Base-by-base conservation (phyloP, 192 early-diverging fungal species). In the Coemansia sp. region DNA sequence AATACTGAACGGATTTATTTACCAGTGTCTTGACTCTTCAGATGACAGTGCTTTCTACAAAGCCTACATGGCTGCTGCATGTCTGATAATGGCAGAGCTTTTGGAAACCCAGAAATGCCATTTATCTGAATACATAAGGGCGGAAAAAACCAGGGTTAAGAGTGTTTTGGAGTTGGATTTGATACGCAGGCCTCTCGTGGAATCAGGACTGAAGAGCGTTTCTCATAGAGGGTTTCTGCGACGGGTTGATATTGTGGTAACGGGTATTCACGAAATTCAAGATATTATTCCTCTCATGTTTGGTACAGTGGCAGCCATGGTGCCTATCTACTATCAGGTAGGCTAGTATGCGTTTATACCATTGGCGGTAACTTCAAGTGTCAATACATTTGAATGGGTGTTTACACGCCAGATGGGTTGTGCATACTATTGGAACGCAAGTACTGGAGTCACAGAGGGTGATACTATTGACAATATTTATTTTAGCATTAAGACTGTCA, bases 11-110 rank as follows among this genome's bases (percentile, higher is more conserved):
- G 38, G 60, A 2, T 60, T 60, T 5, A 43, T 79, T 28, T 45
- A 70, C 16, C 68, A 70, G 47, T 64, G 64, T n/a, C 45, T 79
- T 12, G 76, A 79, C 45, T 43, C 47, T 1, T 59, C 67, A 0
- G 52, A 20, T 6, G 36, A 45, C 14, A 55, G 62, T 31, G 13
- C 10, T 1, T 73, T 64, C 61, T 67, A 73, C 45, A 48, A 23
- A 21, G 18, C 47, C 12, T 48, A 48, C 11, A 25, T 48, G 9
- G 47, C 47, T 6, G 47, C 47, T 25, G 47, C 21, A 12, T 18
- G 47, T 25, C 8, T 48, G 12, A 23, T 48, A 48, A 12, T 48
- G 21, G 12, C 21, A 7, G 47, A 48, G 47, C 10, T 48, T 8
- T 14, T 48, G 21, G 10, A 0, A 23, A 12, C 16, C 12, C 47